Percentiles rank a stretch among this genome's conserved stretches.
Conservation (phyloP, 495 filamentous ascomycete genomes). For the Bathelium albidoporum region DNA sequence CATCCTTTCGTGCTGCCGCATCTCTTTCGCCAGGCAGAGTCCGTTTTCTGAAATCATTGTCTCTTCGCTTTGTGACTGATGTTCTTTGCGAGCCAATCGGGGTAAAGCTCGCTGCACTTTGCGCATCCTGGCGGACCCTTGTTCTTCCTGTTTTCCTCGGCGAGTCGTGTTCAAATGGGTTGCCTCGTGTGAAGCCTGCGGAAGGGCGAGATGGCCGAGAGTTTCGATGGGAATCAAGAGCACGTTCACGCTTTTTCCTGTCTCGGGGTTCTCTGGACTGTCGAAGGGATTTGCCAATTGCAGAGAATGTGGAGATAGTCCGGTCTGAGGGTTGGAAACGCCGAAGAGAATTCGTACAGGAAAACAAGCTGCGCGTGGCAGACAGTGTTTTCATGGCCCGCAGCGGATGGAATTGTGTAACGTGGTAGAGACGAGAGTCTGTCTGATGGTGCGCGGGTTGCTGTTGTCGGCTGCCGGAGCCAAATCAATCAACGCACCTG, state of each 20-base stretch:
- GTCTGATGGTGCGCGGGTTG: background rate
- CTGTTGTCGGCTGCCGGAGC: background rate
- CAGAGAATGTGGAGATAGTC: conserved; percentile 2
- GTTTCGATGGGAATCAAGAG: background rate
- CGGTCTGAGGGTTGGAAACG: background rate
- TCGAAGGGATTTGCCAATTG: background rate
- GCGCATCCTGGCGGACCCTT: background rate
- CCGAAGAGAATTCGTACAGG: background rate
- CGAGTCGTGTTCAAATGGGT: background rate
- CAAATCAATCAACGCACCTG: background rate
- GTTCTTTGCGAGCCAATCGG: background rate
- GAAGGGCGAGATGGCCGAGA: background rate
- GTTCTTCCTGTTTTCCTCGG: background rate
- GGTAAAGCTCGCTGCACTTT: background rate
- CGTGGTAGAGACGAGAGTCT: background rate
- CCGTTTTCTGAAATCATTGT: background rate
- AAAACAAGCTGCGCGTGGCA: background rate
- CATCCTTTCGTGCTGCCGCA: background rate
- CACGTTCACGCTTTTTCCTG: background rate
- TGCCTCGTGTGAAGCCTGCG: background rate
- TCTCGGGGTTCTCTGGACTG: background rate
- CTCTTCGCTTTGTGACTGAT: background rate
- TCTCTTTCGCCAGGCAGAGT: background rate
- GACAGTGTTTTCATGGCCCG: conserved; percentile 1
- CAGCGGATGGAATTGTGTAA: background rate